Base-by-base conservation (phyloP, 1,284 basidiomycete species). In the Leccinum huronense region DNA sequence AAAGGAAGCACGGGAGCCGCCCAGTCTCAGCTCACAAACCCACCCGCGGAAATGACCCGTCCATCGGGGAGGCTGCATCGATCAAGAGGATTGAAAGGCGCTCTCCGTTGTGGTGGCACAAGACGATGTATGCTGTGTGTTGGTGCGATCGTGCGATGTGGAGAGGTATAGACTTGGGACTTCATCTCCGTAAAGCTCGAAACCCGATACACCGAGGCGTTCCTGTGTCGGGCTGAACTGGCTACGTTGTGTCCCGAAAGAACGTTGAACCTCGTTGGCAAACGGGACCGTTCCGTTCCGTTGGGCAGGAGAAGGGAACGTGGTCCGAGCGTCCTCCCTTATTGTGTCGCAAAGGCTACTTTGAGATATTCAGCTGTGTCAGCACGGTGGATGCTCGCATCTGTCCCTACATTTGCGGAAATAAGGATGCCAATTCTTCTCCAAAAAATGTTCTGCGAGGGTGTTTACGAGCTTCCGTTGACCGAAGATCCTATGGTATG, bases 181-280 rank as follows among this genome's bases (percentile, higher is more conserved):
- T 74, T 72, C 72, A 75, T 72, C 65, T 72, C 71, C 71, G 71
- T 59, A 69, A n/a, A 58, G 61, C 58, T 64, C 71, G 73, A 70
- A 61, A 61, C 66, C 73, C 71, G 73, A 51, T 61, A 58, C 58
- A 65, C 71, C 73, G 73, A 72, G 73, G 71, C 59, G 71, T 72
- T 75, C 71, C 72, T 73, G 65, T 62, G 36, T 42, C 63, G 63
- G 60, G 69, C 64, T 63, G 71, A 75, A 74, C 67, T 62, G 69
- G 73, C 68, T 70, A 74, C 65, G 57, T 57, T 33, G 9, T 74
- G 58, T 68, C 71, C 67, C 19, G 51, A 62, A 73, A 54, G 57
- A 67, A 57, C 45, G 55, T 38, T 57, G 38, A 61, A 34, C 59
- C 48, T 63, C 40, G 56, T 58, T 63, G 55, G 40, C 51, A 42